phyloP scores from a whole-genome alignment of 2,329 filamentous ascomycete species.

The Curvularia sp. region DNA sequence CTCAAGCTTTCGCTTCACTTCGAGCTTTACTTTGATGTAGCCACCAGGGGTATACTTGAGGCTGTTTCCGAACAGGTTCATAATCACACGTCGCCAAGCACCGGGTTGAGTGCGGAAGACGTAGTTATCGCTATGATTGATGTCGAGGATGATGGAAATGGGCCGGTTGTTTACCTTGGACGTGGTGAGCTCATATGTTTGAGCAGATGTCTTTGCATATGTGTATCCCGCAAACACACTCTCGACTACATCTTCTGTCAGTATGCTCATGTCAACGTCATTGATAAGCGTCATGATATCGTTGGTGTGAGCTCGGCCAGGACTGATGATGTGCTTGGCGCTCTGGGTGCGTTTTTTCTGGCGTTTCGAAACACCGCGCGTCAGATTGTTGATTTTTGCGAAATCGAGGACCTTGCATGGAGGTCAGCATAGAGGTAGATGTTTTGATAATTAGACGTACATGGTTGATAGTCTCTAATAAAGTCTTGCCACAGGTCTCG shows the following conservation, averaged over 20 bases:
- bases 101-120: constrained; percentile 49
- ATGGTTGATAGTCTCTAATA: constrained; percentile 53
- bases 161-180: constrained; percentile 27
- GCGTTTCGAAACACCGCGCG: constrained; percentile 39
- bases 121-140: constrained; percentile 46
- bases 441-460: constrained; percentile 1
- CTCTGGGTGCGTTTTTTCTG: constrained; percentile 41
- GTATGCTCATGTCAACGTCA: constrained; percentile 45
- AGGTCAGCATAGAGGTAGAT: too few relatives aligned
- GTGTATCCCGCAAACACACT: constrained; percentile 49
- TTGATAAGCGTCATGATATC: constrained; percentile 46
- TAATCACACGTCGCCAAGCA: constrained; percentile 49
- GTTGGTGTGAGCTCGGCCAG: constrained; percentile 41
- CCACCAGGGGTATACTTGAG: constrained; percentile 50
- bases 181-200: constrained; percentile 33
- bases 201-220: constrained; percentile 41
- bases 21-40: constrained; percentile 48
- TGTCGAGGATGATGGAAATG: constrained; percentile 45
- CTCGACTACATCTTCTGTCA: constrained; percentile 49
- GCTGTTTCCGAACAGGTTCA: constrained; percentile 52
- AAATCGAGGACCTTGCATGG: constrained; percentile 45
- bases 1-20: constrained; percentile 33
- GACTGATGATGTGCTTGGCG: constrained; percentile 40
- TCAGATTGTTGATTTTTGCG: constrained; percentile 50
- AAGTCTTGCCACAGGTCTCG: constrained; percentile 49